Conservation (phyloP, 768 basidiomycete genomes). For the Pleurotus platypus region DNA sequence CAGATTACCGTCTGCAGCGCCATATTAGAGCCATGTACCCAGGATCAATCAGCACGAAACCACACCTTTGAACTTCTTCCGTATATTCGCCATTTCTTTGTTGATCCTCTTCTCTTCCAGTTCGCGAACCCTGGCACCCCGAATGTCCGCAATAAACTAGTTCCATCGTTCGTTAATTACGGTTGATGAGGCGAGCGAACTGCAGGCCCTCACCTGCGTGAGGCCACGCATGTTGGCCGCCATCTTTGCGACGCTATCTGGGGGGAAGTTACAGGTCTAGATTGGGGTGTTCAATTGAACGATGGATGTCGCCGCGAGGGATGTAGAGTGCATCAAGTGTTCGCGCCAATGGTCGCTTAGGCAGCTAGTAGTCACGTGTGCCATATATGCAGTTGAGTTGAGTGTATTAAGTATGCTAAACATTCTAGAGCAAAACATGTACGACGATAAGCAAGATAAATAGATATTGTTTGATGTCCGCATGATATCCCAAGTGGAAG, state of each 20-base stretch:
- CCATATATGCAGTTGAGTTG: no score
- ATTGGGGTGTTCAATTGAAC: no score
- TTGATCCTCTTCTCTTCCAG: slow-evolving; percentile 98
- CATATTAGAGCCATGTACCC: neutral
- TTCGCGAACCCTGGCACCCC: slow-evolving; percentile 93
- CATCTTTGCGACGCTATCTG: slow-evolving; percentile 43
- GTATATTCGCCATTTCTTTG: slow-evolving; percentile 99
- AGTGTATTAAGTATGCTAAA: no score
- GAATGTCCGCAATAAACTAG: slow-evolving; percentile 98
- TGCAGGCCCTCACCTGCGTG: slow-evolving; percentile 66
- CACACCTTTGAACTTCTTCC: slow-evolving; percentile 96
- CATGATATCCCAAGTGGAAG: no score
- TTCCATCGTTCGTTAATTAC: slow-evolving; percentile 13
- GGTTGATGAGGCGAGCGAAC: neutral
- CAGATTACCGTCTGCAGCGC: slow-evolving; percentile 67
- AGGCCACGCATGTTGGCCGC: slow-evolving; percentile 89
- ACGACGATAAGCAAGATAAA: no score
- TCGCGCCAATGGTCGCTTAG: no score
- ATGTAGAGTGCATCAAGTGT: no score
- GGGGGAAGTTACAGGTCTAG: neutral
- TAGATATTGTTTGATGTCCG: no score
- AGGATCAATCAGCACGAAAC: neutral
- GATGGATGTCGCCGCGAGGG: no score
- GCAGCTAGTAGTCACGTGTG: no score
- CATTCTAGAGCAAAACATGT: no score